Evolutionary conservation across 208 protist genomes (phyloP).

Genomic region (Wallacemonas rigidus): DNA sequence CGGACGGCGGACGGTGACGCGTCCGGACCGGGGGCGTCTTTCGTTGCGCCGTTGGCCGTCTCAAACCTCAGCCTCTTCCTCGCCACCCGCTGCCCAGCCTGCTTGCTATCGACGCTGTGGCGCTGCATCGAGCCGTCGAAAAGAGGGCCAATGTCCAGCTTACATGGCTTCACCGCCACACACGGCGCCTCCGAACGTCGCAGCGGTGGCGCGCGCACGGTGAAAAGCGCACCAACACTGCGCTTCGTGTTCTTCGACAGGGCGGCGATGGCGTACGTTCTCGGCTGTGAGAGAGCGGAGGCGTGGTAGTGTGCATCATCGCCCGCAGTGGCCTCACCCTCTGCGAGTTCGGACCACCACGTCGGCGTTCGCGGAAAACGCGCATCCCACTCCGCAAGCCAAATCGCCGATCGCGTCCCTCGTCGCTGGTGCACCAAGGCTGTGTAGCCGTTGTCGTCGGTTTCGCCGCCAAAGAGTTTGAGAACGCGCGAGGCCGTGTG

Average conservation of each 20-base stretch:
- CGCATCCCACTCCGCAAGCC: constrained; percentile 12
- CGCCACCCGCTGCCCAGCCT: too few relatives aligned
- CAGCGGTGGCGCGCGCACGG: background rate
- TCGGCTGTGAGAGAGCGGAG: background rate
- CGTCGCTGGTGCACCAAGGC: constrained; percentile 8
- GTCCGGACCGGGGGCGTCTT: too few relatives aligned
- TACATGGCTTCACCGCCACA: constrained; percentile 1
- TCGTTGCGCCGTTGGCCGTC: too few relatives aligned
- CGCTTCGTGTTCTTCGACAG: background rate
- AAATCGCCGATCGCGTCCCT: background rate
- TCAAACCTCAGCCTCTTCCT: too few relatives aligned
- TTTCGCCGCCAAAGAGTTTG: background rate
- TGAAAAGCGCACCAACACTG: background rate
- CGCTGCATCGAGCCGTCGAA: background rate
- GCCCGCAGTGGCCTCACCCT: background rate
- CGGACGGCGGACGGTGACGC: background rate
- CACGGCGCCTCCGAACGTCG: background rate
- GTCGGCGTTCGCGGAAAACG: background rate
- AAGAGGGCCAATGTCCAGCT: background rate
- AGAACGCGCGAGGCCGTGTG: background rate
- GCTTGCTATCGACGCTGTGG: too few relatives aligned
- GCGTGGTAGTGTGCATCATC: background rate
- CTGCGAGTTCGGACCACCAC: background rate
- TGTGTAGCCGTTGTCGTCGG: background rate
- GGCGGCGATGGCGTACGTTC: background rate